Percentiles rank a stretch among this genome's conserved stretches.
Conservation (phyloP, 495 filamentous ascomycete genomes). For the Podospora australis region DNA sequence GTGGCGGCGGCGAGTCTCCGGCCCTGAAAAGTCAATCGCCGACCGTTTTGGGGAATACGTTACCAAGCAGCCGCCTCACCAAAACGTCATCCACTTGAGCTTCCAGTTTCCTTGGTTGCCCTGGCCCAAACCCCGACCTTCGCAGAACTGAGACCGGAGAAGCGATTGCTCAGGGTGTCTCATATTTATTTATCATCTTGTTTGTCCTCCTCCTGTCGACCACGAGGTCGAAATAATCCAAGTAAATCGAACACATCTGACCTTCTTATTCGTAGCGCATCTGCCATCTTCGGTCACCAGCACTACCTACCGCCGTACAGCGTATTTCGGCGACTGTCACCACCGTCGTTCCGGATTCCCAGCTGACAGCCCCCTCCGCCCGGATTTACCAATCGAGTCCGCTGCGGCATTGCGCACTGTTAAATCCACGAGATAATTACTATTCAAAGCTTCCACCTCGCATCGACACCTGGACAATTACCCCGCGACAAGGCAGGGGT, state of each 20-base stretch:
- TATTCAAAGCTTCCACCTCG: not conserved
- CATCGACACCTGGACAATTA: not conserved
- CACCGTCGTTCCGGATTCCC: not conserved
- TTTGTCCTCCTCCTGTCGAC: not conserved
- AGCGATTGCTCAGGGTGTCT: not conserved
- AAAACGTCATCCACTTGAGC: conserved; percentile 8
- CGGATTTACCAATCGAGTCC: not conserved
- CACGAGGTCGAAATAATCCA: not conserved
- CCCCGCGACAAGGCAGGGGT: conserved; percentile 2
- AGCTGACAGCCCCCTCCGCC: not conserved
- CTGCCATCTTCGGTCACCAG: not conserved
- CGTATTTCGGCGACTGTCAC: not conserved
- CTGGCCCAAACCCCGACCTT: not conserved
- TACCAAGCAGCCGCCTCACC: conserved; percentile 7
- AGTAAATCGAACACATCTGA: no score
- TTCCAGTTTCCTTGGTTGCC: conserved; percentile 1
- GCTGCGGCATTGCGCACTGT: not conserved
- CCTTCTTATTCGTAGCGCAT: not conserved
- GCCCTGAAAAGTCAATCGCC: not conserved
- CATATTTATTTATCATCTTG: not conserved
- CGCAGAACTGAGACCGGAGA: not conserved
- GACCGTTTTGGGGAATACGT: conserved; percentile 4
- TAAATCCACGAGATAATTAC: no score
- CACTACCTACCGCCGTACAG: not conserved
- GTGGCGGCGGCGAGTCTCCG: conserved; percentile 3